Evolutionary conservation across 306 rosid genomes (phyloP), one percentile per base, ranked within the genome.

Genomic region (Ammopiptanthus mongolicus): DNA sequence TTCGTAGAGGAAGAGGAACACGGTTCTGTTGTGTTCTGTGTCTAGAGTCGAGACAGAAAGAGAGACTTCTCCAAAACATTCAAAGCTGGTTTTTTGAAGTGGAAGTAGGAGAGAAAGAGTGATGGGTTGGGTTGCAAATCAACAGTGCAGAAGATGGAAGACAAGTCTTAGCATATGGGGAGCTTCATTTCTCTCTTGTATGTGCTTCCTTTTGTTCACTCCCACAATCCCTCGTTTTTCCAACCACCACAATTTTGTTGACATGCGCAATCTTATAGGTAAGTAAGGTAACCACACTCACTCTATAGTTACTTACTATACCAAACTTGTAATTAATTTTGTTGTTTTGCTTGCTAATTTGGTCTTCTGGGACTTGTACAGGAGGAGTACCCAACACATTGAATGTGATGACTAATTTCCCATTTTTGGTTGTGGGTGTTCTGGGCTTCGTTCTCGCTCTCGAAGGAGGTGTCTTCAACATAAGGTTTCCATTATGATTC

Each of bases 361-460:
- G 37, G 31, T 71, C 3, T 60, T 65, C 65, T 61, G 80, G 84
- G 82, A 71, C 28, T 58, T 69, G 36, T 19, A 1, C 87, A 88
- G 93, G 92, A 88, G 93, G 92, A 42, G 88, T 90, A 6, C 96
- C 96, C 29, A 90, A 83, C 69, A 86, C 96, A 6, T 64, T 90
- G 86, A 90, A 90, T 42, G 91, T 90, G 80, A 71, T 88, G 60
- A 84, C 96, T 23, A 90, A 77, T 87, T 90, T 90, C 69, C 96
- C 91, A 2, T 90, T 88, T 74, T 80, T 90, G 80, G 86, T 86
- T 77, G 91, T 85, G 81, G 96, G 93, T 52, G 89, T 84, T 71
- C 68, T 90, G 57, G 91, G 96, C 25, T 70, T 90, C 42, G 89
- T 90, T 73, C 79, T 90, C 3, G 59, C 85, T 53, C 73, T 88